Percentiles rank a stretch among this genome's conserved stretches.
phyloP scores from a whole-genome alignment of 345 rosid species.

The Psidium friedrichsthalianum region DNA sequence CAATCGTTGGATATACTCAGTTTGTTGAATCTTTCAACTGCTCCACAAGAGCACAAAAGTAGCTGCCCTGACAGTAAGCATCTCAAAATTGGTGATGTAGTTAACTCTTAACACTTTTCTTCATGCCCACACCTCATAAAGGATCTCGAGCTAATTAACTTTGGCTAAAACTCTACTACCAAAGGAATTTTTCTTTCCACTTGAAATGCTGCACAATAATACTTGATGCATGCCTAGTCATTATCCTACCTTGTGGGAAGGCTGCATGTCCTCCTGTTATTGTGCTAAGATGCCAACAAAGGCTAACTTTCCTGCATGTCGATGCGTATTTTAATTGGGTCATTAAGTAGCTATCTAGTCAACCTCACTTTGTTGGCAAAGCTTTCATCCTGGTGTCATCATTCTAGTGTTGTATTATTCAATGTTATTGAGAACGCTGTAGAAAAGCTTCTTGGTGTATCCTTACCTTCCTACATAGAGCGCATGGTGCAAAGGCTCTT shows the following conservation, averaged over 20 bases:
- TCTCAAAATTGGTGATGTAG: neutral
- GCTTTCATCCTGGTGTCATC: neutral
- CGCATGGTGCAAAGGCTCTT: neutral
- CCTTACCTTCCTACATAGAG: neutral
- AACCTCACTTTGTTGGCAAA: neutral
- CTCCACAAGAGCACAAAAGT: constrained; percentile 20
- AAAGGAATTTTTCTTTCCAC: neutral
- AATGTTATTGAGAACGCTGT: neutral
- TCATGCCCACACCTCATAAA: neutral
- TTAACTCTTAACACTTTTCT: neutral
- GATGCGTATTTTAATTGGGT: neutral
- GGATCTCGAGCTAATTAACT: neutral
- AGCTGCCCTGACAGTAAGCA: constrained; percentile 22
- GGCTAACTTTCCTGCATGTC: neutral
- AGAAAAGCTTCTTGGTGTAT: neutral
- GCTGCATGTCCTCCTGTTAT: neutral
- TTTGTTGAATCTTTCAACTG: constrained; percentile 38
- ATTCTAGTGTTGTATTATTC: neutral
- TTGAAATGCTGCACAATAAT: neutral
- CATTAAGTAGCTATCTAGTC: neutral
- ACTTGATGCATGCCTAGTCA: neutral
- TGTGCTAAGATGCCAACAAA: neutral
- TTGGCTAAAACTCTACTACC: neutral
- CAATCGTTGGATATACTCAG: constrained; percentile 71
- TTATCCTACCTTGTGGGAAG: neutral